These are phyloP conservation scores for Aspergillus mulundensis DNA, from an alignment of 495 filamentous ascomycete species.

Conservation along the genomic window DNA sequence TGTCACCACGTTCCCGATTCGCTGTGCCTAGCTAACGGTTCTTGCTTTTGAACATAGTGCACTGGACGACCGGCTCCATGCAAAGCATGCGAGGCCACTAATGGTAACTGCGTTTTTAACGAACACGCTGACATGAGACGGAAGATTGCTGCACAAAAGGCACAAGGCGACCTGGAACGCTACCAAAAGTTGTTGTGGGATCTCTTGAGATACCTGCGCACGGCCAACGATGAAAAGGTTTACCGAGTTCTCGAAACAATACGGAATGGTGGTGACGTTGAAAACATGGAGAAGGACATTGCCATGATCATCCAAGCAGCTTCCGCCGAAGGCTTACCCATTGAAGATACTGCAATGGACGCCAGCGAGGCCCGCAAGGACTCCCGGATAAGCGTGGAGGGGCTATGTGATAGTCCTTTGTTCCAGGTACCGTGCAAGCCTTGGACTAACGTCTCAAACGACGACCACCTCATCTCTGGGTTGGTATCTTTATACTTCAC, in stretches of 20 bases:
- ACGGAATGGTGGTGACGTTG: constrained; percentile 20
- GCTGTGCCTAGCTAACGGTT: constrained; percentile 5
- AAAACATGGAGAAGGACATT: constrained; percentile 19
- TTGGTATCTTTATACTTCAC: constrained; percentile 29
- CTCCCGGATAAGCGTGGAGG: constrained; percentile 34
- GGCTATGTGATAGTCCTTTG: constrained; percentile 34
- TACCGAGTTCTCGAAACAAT: constrained; percentile 26
- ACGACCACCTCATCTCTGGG: constrained; percentile 25
- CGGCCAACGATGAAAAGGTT: constrained; percentile 21
- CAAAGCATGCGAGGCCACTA: constrained; percentile 31
- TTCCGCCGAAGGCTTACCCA: not conserved
- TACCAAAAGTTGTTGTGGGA: constrained; percentile 30
- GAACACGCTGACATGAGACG: constrained; percentile 37
- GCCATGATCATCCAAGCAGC: constrained; percentile 19
- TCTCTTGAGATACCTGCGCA: constrained; percentile 28
- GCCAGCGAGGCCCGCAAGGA: constrained; percentile 16
- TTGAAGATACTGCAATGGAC: constrained; percentile 9
- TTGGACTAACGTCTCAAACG: constrained; percentile 23
- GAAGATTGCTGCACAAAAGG: constrained; percentile 38
- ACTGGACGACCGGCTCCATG: constrained; percentile 36
- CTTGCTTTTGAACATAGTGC: constrained; percentile 26
- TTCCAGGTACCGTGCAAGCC: constrained; percentile 30
- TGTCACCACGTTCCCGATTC: not conserved
- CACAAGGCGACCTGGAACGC: constrained; percentile 32
- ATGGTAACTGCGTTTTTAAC: constrained; percentile 38